A percentile compares a stretch with the other conserved stretches of the same genome.
Evolutionary conservation across 768 basidiomycete genomes (phyloP).

Genomic region (Tricholoma furcatifolium): DNA sequence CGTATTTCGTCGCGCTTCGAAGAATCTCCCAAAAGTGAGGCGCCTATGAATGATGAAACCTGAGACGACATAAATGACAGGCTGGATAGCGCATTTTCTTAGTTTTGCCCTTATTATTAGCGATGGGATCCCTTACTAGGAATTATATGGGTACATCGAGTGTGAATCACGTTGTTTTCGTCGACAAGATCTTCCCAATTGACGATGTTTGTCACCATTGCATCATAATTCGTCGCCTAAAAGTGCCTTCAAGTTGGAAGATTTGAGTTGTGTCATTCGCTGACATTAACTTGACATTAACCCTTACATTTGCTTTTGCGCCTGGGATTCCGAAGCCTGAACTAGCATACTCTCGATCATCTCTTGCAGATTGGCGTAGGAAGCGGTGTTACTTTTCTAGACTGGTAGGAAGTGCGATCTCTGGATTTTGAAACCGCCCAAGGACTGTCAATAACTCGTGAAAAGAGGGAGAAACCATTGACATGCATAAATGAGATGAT

Average conservation of each 20-base stretch:
- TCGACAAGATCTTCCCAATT: conserved; percentile 10
- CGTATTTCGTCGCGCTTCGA: background rate
- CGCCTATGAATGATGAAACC: conserved; percentile 10
- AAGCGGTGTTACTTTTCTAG: background rate
- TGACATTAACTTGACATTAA: background rate
- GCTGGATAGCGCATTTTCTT: background rate
- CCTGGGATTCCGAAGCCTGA: conserved; percentile 1
- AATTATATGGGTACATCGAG: conserved; percentile 27
- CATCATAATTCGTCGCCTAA: conserved; percentile 32
- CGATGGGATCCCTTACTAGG: conserved; percentile 17
- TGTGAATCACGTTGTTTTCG: background rate
- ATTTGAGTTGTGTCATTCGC: background rate
- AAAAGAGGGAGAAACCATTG: background rate
- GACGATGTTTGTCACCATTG: background rate
- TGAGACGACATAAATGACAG: conserved; percentile 14
- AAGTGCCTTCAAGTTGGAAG: conserved; percentile 30
- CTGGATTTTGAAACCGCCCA: background rate
- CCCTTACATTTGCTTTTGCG: conserved; percentile 11
- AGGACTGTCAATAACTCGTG: background rate
- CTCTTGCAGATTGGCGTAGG: conserved; percentile 2
- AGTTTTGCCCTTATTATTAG: conserved; percentile 1
- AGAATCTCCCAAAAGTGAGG: conserved; percentile 17
- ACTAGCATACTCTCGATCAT: conserved; percentile 6
- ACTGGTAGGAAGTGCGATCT: background rate
- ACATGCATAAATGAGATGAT: background rate